A percentile compares a stretch with the other conserved stretches of the same genome.
These are phyloP conservation scores for Aspergillus sp. DNA, from an alignment of 2,329 filamentous ascomycete species.

Conservation along the genomic window DNA sequence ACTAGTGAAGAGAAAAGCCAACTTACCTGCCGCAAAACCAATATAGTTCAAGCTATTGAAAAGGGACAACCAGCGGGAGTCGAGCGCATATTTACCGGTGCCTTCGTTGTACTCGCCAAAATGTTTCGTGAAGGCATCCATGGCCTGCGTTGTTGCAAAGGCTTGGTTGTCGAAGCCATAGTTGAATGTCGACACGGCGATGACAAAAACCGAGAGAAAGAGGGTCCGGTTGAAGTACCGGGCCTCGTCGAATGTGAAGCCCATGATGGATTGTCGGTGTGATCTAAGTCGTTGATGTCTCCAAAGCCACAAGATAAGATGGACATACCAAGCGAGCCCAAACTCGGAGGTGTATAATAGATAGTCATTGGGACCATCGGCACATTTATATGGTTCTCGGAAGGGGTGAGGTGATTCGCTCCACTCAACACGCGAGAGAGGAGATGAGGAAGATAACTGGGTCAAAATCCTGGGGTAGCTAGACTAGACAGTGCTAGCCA, in stretches of 20 bases:
- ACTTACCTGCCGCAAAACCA: constrained; percentile 19
- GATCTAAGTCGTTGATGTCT: not conserved
- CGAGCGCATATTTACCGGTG: constrained; percentile 31
- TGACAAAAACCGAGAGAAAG: constrained; percentile 26
- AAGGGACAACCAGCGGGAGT: constrained; percentile 40
- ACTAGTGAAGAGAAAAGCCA: not conserved
- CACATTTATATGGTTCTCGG: not conserved
- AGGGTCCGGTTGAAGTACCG: constrained; percentile 18
- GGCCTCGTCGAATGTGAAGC: not conserved
- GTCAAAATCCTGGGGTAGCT: constrained; percentile 1
- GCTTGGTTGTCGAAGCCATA: constrained; percentile 49
- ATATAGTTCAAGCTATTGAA: constrained; percentile 28
- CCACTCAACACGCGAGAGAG: not conserved
- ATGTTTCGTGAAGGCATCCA: constrained; percentile 40
- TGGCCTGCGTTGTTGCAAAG: constrained; percentile 44
- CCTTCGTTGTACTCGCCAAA: constrained; percentile 37
- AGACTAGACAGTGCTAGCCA: not conserved
- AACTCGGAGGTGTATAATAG: not conserved
- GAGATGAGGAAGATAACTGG: not conserved
- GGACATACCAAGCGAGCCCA: not conserved
- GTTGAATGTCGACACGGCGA: constrained; percentile 45
- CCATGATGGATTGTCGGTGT: not conserved
- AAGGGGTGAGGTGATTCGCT: not conserved
- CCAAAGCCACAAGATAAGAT: not conserved
- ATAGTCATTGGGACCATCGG: not conserved